phyloP scores from a whole-genome alignment of 768 basidiomycete genomes.

The Rhodotorula diobovata region DNA sequence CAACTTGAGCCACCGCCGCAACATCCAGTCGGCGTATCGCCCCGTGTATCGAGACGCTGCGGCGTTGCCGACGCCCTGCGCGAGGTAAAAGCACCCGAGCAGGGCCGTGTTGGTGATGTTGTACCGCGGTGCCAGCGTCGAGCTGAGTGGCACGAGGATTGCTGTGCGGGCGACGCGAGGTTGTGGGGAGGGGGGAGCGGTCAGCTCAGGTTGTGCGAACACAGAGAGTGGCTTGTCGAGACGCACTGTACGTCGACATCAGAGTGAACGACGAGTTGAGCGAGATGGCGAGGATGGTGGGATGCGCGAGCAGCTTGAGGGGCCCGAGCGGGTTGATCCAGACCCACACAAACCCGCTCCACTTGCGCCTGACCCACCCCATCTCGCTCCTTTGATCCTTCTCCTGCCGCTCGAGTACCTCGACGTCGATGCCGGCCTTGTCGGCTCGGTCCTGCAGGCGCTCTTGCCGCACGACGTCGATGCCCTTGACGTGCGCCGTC shows the following conservation, averaged over 20 bases:
- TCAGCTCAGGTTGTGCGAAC: background rate
- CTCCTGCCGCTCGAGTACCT: background rate
- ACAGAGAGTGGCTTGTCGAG: too few relatives aligned
- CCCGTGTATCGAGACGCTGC: slow-evolving; percentile 46
- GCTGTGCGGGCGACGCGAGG: background rate
- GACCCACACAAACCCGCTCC: background rate
- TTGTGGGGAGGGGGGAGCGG: background rate
- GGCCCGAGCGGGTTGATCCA: slow-evolving; percentile 24
- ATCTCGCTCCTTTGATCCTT: background rate
- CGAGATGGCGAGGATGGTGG: slow-evolving; percentile 24
- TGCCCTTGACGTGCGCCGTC: slow-evolving; percentile 20
- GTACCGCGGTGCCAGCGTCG: slow-evolving; percentile 42
- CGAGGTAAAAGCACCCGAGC: slow-evolving; percentile 48
- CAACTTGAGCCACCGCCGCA: slow-evolving; percentile 44
- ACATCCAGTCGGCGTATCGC: slow-evolving; percentile 43
- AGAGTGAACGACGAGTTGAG: slow-evolving; percentile 9
- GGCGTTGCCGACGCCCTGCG: slow-evolving; percentile 47
- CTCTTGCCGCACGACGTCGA: slow-evolving; percentile 12
- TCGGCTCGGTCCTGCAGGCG: background rate
- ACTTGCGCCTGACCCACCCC: background rate
- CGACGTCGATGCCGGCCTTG: background rate
- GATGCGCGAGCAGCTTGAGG: slow-evolving; percentile 10
- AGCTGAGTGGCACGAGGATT: slow-evolving; percentile 32
- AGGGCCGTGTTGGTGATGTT: slow-evolving; percentile 47
- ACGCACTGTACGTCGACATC: slow-evolving; percentile 14